Conservation (phyloP, 176 grass and related monocot species). For the Eragrostis curvula region DNA sequence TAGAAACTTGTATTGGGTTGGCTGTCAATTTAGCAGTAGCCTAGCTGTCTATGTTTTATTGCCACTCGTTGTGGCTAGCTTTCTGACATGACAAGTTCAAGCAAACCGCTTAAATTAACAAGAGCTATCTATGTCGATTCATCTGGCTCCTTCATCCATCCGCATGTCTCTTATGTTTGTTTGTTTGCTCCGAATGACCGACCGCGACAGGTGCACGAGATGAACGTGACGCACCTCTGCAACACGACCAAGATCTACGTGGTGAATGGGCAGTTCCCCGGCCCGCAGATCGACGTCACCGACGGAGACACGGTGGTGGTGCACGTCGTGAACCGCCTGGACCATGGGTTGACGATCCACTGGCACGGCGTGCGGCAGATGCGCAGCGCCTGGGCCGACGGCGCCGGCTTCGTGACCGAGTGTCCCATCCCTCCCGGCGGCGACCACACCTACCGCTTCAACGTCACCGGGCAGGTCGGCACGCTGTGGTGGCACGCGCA, state of each 20-base stretch:
- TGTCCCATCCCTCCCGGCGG: conserved; percentile 37
- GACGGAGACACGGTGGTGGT: conserved; percentile 51
- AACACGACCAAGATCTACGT: conserved; percentile 40
- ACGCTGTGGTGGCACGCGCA: conserved; percentile 67
- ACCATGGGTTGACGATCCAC: conserved; percentile 25
- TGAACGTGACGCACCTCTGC: conserved; percentile 37
- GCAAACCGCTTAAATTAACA: not conserved
- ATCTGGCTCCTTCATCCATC: no score
- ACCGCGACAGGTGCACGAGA: conserved; percentile 26
- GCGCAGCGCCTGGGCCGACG: conserved; percentile 39
- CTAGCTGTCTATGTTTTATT: no score
- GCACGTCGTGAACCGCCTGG: not conserved
- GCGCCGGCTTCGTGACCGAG: conserved; percentile 39
- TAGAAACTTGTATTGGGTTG: no score
- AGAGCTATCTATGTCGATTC: no score
- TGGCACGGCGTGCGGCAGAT: conserved; percentile 48
- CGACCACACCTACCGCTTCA: conserved; percentile 42
- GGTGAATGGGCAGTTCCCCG: conserved; percentile 43
- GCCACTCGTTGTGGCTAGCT: not conserved
- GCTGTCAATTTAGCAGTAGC: no score
- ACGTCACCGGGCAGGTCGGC: conserved; percentile 30
- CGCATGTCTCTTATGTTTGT: not conserved
- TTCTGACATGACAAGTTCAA: not conserved
- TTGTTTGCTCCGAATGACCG: not conserved
- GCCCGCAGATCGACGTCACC: conserved; percentile 6